phyloP scores from a whole-genome alignment of 2,329 filamentous ascomycete species.

The Aspergillus thermomutatus region DNA sequence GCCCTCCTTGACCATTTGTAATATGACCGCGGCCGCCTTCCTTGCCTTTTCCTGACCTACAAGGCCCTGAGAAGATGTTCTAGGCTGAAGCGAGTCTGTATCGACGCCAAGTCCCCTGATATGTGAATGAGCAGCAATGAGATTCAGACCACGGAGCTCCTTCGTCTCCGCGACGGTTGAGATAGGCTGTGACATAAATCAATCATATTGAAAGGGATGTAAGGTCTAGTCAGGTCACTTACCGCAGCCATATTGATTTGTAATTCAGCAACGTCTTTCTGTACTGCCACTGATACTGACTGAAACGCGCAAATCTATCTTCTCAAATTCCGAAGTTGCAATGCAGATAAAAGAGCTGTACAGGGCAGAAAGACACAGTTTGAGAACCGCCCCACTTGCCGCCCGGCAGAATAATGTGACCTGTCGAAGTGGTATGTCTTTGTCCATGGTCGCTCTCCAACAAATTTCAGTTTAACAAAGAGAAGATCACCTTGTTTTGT shows the following conservation, averaged over 20 bases:
- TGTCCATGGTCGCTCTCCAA: background rate
- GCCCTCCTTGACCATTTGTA: constrained; percentile 98
- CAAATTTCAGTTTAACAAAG: background rate
- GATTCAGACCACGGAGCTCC: constrained; percentile 92
- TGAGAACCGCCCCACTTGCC: constrained; percentile 11
- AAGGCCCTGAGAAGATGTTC: constrained; percentile 80
- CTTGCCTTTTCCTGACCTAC: constrained; percentile 96
- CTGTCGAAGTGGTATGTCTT: background rate
- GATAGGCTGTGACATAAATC: constrained; percentile 50
- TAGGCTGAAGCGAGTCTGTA: constrained; percentile 82
- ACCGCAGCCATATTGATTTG: constrained; percentile 36
- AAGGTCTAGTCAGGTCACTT: constrained; percentile 12
- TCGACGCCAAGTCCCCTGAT: constrained; percentile 95
- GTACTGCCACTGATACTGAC: background rate
- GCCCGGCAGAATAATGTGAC: constrained; percentile 26
- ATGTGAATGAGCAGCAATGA: constrained; percentile 97
- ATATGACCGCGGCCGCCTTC: constrained; percentile 90
- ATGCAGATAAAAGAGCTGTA: constrained; percentile 9
- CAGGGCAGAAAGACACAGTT: constrained; percentile 13
- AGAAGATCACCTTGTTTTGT: background rate
- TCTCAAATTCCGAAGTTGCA: background rate
- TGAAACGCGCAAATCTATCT: background rate
- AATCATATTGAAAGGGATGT: constrained; percentile 3
- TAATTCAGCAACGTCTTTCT: constrained; percentile 7
- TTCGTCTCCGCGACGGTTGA: constrained; percentile 90